phyloP scores from a whole-genome alignment of 179 eudicot species.

The Vitellaria paradoxa region DNA sequence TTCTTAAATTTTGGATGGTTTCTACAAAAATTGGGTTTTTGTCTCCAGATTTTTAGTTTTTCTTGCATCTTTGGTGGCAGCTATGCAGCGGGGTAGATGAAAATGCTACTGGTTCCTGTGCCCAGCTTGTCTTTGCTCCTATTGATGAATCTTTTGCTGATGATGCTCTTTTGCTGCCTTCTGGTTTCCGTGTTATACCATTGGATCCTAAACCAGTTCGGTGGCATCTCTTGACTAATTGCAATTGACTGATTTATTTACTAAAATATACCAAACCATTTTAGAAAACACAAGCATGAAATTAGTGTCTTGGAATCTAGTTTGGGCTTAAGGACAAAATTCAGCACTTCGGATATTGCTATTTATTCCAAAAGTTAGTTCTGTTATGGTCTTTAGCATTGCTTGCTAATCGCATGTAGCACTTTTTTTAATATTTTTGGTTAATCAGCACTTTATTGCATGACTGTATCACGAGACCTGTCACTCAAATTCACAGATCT shows the following conservation, averaged over 20 bases:
- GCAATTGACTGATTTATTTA: neutral
- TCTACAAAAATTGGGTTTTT: neutral
- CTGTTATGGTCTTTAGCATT: neutral
- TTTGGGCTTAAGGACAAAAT: neutral
- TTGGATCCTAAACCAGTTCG: constrained; percentile 52
- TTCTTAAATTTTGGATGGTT: neutral
- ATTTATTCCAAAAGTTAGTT: neutral
- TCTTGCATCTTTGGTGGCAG: constrained; percentile 21
- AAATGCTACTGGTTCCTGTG: constrained; percentile 35
- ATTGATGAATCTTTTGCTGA: constrained; percentile 50
- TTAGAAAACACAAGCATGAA: neutral
- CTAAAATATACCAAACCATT: neutral
- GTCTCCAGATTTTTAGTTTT: neutral
- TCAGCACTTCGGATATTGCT: neutral
- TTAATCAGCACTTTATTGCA: neutral
- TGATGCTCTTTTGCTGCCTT: constrained; percentile 56
- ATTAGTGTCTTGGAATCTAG: neutral
- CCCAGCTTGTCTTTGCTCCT: constrained; percentile 53
- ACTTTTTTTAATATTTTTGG: neutral
- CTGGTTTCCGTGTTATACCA: constrained; percentile 61
- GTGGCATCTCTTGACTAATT: constrained; percentile 8
- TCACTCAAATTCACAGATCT: neutral
- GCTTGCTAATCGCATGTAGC: neutral
- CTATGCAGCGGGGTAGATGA: constrained; percentile 50
- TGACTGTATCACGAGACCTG: neutral